Base-by-base conservation (phyloP, 176 grass and related monocot genomes). In the Tillandsia fasciculata region DNA sequence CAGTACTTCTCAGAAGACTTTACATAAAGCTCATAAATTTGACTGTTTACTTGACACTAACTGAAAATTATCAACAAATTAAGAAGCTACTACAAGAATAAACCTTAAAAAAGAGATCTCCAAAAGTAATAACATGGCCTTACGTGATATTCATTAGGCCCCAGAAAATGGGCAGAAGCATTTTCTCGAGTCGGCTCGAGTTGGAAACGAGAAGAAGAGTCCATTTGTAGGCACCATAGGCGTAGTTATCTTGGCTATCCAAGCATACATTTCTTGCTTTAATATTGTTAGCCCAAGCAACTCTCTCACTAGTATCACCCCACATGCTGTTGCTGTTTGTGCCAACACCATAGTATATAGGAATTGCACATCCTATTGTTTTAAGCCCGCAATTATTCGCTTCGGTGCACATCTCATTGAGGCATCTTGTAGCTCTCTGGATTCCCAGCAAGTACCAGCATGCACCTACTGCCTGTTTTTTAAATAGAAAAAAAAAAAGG, bases 121-220 rank as follows among this genome's bases (percentile, higher is more conserved):
- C 5, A 42, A 7, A 42, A 5, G 33, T 42, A 33, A 33, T 7
- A 42, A 1, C 33, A 42, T 42, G 3, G 33, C 6, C 49, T 81
- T 74, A 82, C 86, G 76, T 92, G 2, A 97, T 79, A 51, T 83
- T 97, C 93, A 92, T 92, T 1, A 97, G 84, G 57, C 89, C 89
- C 93, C 93, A 97, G 76, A 97, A 97, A 78, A 97, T 97, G 3
- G 93, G 93, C 7, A 97, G 86, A 73, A 97, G 73, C 26, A 97
- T 83, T 66, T 84, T 84, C 82, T 97, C 93, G 50, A 92, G 13
- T 2, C 93, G 65, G 77, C 59, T 92, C 47, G 83, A 56, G 68
- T 97, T 97, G 1, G 86, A 33, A 48, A 92, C 79, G 17, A 97
- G 93, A 64, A 79, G 70, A 64, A 97, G 79, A 1, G 84, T 87